Evolutionary conservation across 2,329 filamentous ascomycete genomes (phyloP).

Genomic region (Diplodia seriata): DNA sequence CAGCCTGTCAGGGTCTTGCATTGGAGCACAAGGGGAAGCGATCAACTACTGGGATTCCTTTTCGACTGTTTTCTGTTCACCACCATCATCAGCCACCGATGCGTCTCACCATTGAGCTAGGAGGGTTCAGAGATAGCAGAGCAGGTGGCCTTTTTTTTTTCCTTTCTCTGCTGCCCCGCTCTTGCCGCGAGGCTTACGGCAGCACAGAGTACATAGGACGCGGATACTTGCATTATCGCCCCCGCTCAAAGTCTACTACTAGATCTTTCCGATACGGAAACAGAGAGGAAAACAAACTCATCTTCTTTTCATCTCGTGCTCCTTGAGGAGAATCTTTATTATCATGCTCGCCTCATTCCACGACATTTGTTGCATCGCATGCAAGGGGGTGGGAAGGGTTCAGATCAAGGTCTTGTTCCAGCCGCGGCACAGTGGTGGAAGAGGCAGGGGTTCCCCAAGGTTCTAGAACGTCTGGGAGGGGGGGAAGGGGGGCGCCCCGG

Average conservation of each 20-base stretch:
- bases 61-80: neutral
- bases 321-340: neutral
- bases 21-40: neutral
- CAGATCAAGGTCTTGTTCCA: no score
- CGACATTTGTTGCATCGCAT: neutral
- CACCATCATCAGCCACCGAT: neutral
- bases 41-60: neutral
- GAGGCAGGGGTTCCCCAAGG: neutral
- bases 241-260: neutral
- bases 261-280: neutral
- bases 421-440: no score
- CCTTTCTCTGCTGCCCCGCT: neutral
- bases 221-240: neutral
- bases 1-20: neutral
- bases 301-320: neutral
- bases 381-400: neutral
- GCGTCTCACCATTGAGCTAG: neutral
- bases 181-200: slow-evolving; percentile 14
- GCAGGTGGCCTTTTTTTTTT: neutral
- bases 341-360: neutral
- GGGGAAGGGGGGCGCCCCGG: neutral
- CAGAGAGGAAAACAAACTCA: neutral
- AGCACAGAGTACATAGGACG: neutral
- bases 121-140: neutral
- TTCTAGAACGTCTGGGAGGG: neutral